Evolutionary conservation across 2,329 filamentous ascomycete species (phyloP).

Genomic region (Dactylonectria estremocensis): DNA sequence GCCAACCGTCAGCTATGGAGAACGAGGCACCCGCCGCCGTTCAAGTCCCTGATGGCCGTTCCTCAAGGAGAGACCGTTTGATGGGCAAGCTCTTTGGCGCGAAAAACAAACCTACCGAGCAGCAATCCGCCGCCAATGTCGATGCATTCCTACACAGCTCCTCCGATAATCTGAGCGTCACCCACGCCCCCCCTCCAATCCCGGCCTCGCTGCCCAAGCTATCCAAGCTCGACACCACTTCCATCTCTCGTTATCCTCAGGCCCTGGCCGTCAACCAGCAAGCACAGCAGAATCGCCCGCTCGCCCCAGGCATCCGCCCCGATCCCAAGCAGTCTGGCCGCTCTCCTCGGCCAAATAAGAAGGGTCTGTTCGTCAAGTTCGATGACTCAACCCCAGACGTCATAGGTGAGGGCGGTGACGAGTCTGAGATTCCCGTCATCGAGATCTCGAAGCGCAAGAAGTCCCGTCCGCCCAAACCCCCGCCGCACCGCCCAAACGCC

Average conservation of each 20-base stretch:
- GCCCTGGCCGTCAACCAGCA: slow-evolving; percentile 63
- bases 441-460: slow-evolving; percentile 77
- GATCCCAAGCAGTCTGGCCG: slow-evolving; percentile 61
- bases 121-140: slow-evolving; percentile 62
- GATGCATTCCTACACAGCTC: slow-evolving; percentile 73
- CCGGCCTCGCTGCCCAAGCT: slow-evolving; percentile 63
- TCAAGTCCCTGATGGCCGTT: slow-evolving; percentile 57
- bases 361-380: slow-evolving; percentile 83
- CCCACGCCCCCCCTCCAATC: slow-evolving; percentile 64
- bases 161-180: slow-evolving; percentile 69
- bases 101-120: slow-evolving; percentile 58
- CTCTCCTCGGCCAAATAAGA: slow-evolving; percentile 67
- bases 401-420: slow-evolving; percentile 94
- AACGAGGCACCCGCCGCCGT: slow-evolving; percentile 58
- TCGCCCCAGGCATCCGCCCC: slow-evolving; percentile 54
- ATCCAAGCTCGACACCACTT: slow-evolving; percentile 70
- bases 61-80: slow-evolving; percentile 67
- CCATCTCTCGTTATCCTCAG: slow-evolving; percentile 70
- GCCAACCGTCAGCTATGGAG: slow-evolving; percentile 57
- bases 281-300: slow-evolving; percentile 61
- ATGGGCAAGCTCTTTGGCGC: slow-evolving; percentile 75
- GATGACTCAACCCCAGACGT: slow-evolving; percentile 80
- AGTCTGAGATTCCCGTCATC: slow-evolving; percentile 79
- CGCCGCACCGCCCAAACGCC: slow-evolving; percentile 42
- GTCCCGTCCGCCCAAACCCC: slow-evolving; percentile 53